phyloP scores from a whole-genome alignment of 2,329 filamentous ascomycete genomes.

The Domatiomyces catenatus region DNA sequence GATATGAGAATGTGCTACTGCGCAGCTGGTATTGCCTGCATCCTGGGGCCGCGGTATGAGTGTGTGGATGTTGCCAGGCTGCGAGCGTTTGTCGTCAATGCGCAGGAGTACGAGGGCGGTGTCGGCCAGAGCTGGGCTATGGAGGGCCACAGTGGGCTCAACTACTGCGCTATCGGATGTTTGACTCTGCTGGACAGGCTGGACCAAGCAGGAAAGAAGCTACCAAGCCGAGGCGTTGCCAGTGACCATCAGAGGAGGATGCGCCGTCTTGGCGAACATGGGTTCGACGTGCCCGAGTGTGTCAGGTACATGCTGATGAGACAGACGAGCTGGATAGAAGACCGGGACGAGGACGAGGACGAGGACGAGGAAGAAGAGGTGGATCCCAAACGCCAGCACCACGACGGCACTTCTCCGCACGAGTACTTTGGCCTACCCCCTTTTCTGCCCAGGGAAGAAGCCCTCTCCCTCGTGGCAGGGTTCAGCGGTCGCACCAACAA shows the following conservation, averaged over 20 bases:
- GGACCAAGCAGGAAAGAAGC: conserved; percentile 7
- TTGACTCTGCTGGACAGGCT: conserved; percentile 53
- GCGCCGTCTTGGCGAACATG: not conserved
- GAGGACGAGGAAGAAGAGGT: conserved; percentile 3
- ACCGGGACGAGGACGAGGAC: conserved; percentile 27
- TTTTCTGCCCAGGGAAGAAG: not conserved
- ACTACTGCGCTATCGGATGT: conserved; percentile 71
- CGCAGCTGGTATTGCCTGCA: conserved; percentile 66
- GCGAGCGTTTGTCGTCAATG: conserved; percentile 52
- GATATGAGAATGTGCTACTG: conserved; percentile 85
- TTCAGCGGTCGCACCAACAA: conserved; percentile 90
- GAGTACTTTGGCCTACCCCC: not conserved
- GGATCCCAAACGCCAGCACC: not conserved
- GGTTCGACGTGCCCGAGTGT: conserved; percentile 15
- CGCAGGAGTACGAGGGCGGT: conserved; percentile 67
- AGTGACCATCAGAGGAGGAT: not conserved
- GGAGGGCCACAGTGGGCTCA: conserved; percentile 81
- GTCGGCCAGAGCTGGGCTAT: conserved; percentile 62
- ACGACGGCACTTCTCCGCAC: not conserved
- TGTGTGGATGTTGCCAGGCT: conserved; percentile 61
- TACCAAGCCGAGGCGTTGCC: not conserved
- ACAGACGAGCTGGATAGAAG: conserved; percentile 44
- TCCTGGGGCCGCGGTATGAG: conserved; percentile 53
- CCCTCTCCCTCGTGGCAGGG: conserved; percentile 42
- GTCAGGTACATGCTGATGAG: conserved; percentile 46